These are phyloP conservation scores for Phaffomyces opuntiae DNA, from an alignment of 805 yeast genomes.

Conservation along the genomic window DNA sequence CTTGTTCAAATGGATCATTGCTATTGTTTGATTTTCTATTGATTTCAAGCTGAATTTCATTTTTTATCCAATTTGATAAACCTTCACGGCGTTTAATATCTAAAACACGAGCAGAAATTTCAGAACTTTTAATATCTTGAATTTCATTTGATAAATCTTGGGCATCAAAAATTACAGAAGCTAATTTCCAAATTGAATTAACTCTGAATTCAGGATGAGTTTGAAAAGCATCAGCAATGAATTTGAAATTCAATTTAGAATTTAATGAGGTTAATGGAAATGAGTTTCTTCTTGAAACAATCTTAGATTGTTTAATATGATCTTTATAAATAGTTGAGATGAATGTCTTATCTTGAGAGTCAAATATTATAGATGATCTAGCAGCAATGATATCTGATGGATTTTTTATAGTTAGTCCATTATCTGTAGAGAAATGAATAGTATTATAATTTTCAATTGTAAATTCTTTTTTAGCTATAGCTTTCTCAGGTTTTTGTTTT, in stretches of 20 bases:
- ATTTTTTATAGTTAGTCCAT: conserved; percentile 10
- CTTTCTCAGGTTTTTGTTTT: conserved; percentile 22
- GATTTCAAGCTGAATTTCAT: conserved; percentile 27
- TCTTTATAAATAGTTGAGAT: conserved; percentile 16
- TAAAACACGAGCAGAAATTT: conserved; percentile 19
- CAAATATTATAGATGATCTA: conserved; percentile 2
- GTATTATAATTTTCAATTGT: conserved; percentile 20
- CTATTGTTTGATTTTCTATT: conserved; percentile 29
- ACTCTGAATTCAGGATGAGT: conserved; percentile 20
- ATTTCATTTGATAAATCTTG: conserved; percentile 14
- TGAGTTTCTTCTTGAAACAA: conserved; percentile 24
- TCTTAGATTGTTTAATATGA: conserved; percentile 19
- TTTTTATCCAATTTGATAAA: conserved; percentile 52
- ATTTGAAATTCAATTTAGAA: conserved; percentile 24
- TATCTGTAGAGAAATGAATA: conserved; percentile 18
- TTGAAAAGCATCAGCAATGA: conserved; percentile 19
- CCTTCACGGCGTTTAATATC: conserved; percentile 35
- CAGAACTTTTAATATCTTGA: conserved; percentile 17
- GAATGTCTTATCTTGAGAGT: conserved; percentile 7
- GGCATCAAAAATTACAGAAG: conserved; percentile 56
- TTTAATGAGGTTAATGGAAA: conserved; percentile 33
- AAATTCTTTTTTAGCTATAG: conserved; percentile 22
- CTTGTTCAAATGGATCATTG: conserved; percentile 39
- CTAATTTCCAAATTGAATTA: conserved; percentile 42
- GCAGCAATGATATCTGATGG: not conserved